Base-by-base conservation (phyloP, 495 filamentous ascomycete species). In the Neurospora sp. region DNA sequence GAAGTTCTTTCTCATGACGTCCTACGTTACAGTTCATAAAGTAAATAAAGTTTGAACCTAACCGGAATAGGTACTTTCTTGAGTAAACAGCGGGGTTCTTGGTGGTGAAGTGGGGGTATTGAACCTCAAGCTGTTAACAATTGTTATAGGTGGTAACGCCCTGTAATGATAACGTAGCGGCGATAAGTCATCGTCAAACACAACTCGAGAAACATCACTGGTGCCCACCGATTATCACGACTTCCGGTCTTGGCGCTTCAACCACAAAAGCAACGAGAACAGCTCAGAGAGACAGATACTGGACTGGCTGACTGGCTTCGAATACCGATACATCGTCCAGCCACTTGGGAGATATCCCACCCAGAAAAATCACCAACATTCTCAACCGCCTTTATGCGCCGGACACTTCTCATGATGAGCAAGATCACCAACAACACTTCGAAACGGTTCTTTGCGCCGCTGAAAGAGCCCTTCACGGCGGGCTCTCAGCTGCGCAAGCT, bases 401-500 rank as follows among this genome's bases (percentile, higher is more conserved):
- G 54, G 54, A 62, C 54, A 5, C 7, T 62, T 62, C 4, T 62
- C 48, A 62, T 16, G 54, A 62, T 62, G 54, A 62, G 54, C 54
- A 62, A 35, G 27, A 31, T 62, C 16, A 62, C 54, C 6, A 62
- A 62, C 27, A 62, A 62, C 27, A 62, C 54, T 35, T 18, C 27
- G 14, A 62, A 62, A 62, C 54, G 54, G 27, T 18, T 18, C 54
- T 62, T 62, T 62, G 88, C 88, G 6, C 88, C 89, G 20, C 76
- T 82, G 46, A 78, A 73, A 48, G 74, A 75, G 41, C 73, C 73
- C 2, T 74, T 74, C 31, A 46, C 70, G 10, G 46, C 79, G 38
- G 77, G 81, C 72, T 83, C 48, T 0, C 38, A 76, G 31, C 40
- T 84, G 12, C 91, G 91, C 44, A 85, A 82, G 70, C 82, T 98